Percentiles rank a stretch among this genome's conserved stretches.
phyloP scores from a whole-genome alignment of 768 basidiomycete genomes.

The Boletus sp. region DNA sequence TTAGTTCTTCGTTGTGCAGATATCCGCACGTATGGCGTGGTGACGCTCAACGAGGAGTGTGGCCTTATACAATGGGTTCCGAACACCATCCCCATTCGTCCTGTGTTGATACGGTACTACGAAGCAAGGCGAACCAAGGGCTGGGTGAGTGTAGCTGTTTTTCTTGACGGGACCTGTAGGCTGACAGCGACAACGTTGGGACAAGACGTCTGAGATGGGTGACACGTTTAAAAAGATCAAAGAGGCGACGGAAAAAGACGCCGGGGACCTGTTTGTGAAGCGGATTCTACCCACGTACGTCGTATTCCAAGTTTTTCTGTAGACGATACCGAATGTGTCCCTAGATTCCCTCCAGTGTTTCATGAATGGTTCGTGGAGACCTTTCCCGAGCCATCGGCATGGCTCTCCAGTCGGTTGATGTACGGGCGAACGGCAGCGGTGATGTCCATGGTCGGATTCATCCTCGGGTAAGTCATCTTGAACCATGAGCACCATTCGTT shows the following conservation, averaged over 20 bases:
- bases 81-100: constrained; percentile 82
- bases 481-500: neutral
- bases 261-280: constrained; percentile 47
- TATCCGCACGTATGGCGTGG: constrained; percentile 98
- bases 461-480: constrained; percentile 65
- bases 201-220: constrained; percentile 45
- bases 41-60: constrained; percentile 95
- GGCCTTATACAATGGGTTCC: constrained; percentile 99
- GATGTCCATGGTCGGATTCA: constrained; percentile 98
- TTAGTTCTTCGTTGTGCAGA: constrained; percentile 36
- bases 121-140: constrained; percentile 43
- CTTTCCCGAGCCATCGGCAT: constrained; percentile 94
- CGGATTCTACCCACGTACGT: constrained; percentile 61
- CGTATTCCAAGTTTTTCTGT: neutral
- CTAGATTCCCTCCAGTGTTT: constrained; percentile 80
- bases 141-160: constrained; percentile 42
- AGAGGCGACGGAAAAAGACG: constrained; percentile 46
- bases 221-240: constrained; percentile 52
- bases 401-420: constrained; percentile 84
- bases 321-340: neutral
- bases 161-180: neutral
- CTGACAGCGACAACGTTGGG: neutral
- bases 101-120: constrained; percentile 70
- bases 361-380: constrained; percentile 98
- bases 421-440: constrained; percentile 92